Conservation (phyloP, 306 rosid genomes). For the Dalbergia cochinchinensis region DNA sequence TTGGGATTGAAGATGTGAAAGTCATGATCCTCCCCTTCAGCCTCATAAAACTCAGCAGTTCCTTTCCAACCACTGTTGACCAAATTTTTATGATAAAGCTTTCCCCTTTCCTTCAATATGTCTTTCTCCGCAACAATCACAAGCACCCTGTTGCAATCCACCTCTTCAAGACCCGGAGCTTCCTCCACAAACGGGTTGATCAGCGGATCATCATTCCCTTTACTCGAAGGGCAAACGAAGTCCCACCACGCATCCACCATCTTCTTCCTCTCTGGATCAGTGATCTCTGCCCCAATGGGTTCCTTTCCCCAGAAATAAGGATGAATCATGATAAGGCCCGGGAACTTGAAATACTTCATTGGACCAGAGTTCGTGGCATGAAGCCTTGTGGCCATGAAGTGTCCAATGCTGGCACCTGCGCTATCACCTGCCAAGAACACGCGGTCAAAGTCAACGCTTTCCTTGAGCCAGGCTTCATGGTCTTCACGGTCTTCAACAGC, state of each 20-base stretch:
- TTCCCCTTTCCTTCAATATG: constrained; percentile 79
- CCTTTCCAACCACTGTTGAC: constrained; percentile 74
- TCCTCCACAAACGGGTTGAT: constrained; percentile 84
- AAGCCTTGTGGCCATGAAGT: constrained; percentile 62
- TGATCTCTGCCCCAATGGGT: constrained; percentile 67
- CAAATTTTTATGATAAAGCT: constrained; percentile 66
- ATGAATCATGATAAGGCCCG: constrained; percentile 65
- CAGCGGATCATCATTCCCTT: constrained; percentile 67
- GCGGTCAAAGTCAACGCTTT: constrained; percentile 53
- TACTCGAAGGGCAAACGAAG: constrained; percentile 76
- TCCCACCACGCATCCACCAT: constrained; percentile 93
- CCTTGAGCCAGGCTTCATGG: constrained; percentile 64
- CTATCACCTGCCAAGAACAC: constrained; percentile 85
- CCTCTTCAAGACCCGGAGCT: constrained; percentile 59
- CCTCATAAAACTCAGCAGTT: constrained; percentile 54
- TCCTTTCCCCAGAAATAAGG: constrained; percentile 90
- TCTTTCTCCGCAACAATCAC: constrained; percentile 73
- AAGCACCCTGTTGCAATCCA: constrained; percentile 59
- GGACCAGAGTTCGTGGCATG: constrained; percentile 25
- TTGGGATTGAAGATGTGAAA: constrained; percentile 71
- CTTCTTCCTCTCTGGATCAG: constrained; percentile 53
- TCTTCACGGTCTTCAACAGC: not conserved
- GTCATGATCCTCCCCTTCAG: constrained; percentile 72
- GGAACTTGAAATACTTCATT: constrained; percentile 44
- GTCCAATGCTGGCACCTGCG: constrained; percentile 79